A percentile compares a stretch with the other conserved stretches of the same genome.
Conservation (phyloP, 1,139 yeast species). For the Saccharomyces hybrid region DNA sequence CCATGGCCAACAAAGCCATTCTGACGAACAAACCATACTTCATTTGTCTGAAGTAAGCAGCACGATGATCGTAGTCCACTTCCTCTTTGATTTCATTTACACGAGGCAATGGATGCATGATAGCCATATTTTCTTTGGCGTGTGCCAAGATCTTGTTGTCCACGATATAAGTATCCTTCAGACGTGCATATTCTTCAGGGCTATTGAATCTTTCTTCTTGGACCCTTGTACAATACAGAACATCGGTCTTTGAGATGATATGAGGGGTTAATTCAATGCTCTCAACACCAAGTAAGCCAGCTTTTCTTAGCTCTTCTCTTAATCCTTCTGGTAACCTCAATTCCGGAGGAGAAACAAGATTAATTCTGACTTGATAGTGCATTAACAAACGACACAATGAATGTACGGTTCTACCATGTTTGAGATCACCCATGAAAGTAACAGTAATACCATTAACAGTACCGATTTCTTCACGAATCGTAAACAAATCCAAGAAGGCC, state of each 20-base stretch:
- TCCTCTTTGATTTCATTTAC: slow-evolving; percentile 94
- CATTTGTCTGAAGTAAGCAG: slow-evolving; percentile 99
- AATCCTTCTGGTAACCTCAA: slow-evolving; percentile 72
- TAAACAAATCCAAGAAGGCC: slow-evolving; percentile 93
- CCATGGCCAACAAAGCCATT: slow-evolving; percentile 98
- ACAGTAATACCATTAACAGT: slow-evolving; percentile 96
- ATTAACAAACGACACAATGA: slow-evolving; percentile 85
- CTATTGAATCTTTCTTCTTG: slow-evolving; percentile 92
- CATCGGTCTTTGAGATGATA: slow-evolving; percentile 83
- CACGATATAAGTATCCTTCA: slow-evolving; percentile 86
- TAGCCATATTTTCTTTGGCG: slow-evolving; percentile 98
- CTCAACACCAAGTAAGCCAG: slow-evolving; percentile 67
- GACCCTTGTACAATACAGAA: slow-evolving; percentile 94
- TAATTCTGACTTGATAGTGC: slow-evolving; percentile 89
- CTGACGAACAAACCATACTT: slow-evolving; percentile 95
- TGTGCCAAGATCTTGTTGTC: slow-evolving; percentile 84
- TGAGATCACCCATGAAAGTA: slow-evolving; percentile 98
- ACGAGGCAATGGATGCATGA: slow-evolving; percentile 98
- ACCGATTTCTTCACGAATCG: slow-evolving; percentile 98
- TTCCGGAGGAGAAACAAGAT: slow-evolving; percentile 86
- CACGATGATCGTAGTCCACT: slow-evolving; percentile 98
- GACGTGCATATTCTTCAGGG: slow-evolving; percentile 68
- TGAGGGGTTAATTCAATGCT: slow-evolving; percentile 73
- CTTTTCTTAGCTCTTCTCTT: slow-evolving; percentile 52
- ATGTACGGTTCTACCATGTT: slow-evolving; percentile 97